Evolutionary conservation across 139 green algal species (phyloP), one percentile per base, ranked within the genome.

Genomic region (Tetraselmis chui): DNA sequence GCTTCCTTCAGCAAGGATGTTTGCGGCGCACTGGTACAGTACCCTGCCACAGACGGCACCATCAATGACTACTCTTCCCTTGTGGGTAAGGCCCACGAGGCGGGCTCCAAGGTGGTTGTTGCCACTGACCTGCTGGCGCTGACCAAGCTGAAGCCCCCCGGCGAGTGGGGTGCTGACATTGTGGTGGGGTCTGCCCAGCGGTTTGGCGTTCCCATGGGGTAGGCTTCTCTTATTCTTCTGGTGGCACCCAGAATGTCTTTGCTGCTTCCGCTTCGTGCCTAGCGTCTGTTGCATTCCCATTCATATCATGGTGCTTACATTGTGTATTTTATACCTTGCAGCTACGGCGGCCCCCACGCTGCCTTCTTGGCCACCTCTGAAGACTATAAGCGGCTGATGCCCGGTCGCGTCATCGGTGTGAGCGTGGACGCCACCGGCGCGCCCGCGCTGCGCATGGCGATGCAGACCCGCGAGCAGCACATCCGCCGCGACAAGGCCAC

Each of bases 401-500:
- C 96, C 24, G 96, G 97, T 26, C 91, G 97, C 81, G 98, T 99
- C 88, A 99, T 99, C 84, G 97, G 97, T 77, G 82, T 98, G 26
- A 93, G 85, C 83, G 90, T 95, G 32, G 97, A 99, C 88, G 89
- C 95, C 1, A 30, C 92, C 29, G 96, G 95, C 82, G 90, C 93
- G 82, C 94, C 93, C 29, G 94, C 95, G 18, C 90, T 99, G 85
- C 94, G 97, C 83, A 99, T 99, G 97, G 97, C 97, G 31, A 99
- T 99, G 96, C 94, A 99, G 91, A 99, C 97, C 32, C 90, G 97
- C 27, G 97, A 99, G 93, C 97, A 99, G 92, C 97, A 99, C 93
- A 99, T 99, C 89, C 89, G 97, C 79, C 91, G 97, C n/a, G 97
- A 99, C 92, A 99, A 99, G 92, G 97, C 97, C 45, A 99, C 97